A percentile compares a stretch with the other conserved stretches of the same genome.
phyloP scores from a whole-genome alignment of 306 rosid genomes.

The Begonia masoniana region DNA sequence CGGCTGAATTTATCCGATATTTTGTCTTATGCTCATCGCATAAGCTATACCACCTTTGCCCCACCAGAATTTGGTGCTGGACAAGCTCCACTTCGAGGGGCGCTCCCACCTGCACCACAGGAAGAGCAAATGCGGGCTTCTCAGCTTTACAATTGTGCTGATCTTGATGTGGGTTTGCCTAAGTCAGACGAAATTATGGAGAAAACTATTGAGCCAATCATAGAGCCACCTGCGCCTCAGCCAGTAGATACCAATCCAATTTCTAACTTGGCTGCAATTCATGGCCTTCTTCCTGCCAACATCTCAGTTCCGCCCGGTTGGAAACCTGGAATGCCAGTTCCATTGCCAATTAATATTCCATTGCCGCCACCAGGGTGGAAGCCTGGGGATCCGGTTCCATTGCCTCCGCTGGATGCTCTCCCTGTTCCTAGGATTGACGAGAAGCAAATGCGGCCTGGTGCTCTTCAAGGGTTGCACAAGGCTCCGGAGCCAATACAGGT shows the following conservation, averaged over 20 bases:
- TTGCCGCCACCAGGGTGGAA: slow-evolving; percentile 96
- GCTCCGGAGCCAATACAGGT: slow-evolving; percentile 74
- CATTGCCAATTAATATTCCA: slow-evolving; percentile 56
- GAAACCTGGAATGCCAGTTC: slow-evolving; percentile 96
- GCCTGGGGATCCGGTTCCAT: slow-evolving; percentile 86
- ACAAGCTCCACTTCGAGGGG: slow-evolving; percentile 72
- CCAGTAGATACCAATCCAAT: slow-evolving; percentile 31
- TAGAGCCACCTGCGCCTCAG: slow-evolving; percentile 40
- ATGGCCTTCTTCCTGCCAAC: slow-evolving; percentile 66
- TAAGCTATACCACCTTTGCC: slow-evolving; percentile 95
- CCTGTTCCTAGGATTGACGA: slow-evolving; percentile 49
- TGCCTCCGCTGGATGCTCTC: slow-evolving; percentile 56
- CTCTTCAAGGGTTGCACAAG: slow-evolving; percentile 38
- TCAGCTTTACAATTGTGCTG: slow-evolving; percentile 70
- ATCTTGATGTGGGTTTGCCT: slow-evolving; percentile 84
- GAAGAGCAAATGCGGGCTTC: slow-evolving; percentile 97
- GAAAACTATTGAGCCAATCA: slow-evolving; percentile 49
- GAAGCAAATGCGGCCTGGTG: slow-evolving; percentile 33
- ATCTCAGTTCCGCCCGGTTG: slow-evolving; percentile 74
- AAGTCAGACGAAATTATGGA: slow-evolving; percentile 42
- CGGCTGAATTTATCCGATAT: slow-evolving; percentile 52
- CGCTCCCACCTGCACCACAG: slow-evolving; percentile 90
- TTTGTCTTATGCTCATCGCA: slow-evolving; percentile 69
- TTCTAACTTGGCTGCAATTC: slow-evolving; percentile 43
- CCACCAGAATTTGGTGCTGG: slow-evolving; percentile 94